phyloP scores from a whole-genome alignment of 108 stramenopile species.

The Nannochloropsis gaditana region DNA sequence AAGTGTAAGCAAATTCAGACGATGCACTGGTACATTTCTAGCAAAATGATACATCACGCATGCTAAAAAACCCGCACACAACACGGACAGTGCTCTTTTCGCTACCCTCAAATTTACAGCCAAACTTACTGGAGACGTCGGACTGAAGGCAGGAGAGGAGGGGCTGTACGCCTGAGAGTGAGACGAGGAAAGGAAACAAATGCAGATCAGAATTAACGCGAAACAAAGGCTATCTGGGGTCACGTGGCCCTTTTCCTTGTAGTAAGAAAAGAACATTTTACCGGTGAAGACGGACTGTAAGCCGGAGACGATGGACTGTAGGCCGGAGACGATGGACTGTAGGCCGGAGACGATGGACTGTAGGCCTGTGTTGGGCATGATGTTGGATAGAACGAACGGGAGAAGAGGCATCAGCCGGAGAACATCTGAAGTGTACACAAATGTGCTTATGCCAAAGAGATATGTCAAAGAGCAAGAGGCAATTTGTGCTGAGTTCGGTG shows the following conservation, averaged over 20 bases:
- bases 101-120: constrained; percentile 32
- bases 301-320: constrained; percentile 63
- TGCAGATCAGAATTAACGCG: too few relatives aligned
- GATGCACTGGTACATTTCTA: background rate
- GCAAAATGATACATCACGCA: background rate
- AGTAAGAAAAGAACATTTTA: too few relatives aligned
- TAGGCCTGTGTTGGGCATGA: background rate
- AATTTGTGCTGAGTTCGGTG: too few relatives aligned
- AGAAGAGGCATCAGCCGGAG: too few relatives aligned
- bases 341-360: constrained; percentile 58
- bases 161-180: constrained; percentile 47
- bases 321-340: constrained; percentile 72
- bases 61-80: background rate
- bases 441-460: too few relatives aligned
- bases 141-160: constrained; percentile 59
- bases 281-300: constrained; percentile 48
- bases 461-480: too few relatives aligned
- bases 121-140: constrained; percentile 62
- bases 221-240: too few relatives aligned
- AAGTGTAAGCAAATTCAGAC: background rate
- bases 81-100: background rate
- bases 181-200: background rate
- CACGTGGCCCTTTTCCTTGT: too few relatives aligned
- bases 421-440: too few relatives aligned
- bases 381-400: too few relatives aligned